Conservation (phyloP, 2,329 filamentous ascomycete species). For the Fusarium zealandicum region DNA sequence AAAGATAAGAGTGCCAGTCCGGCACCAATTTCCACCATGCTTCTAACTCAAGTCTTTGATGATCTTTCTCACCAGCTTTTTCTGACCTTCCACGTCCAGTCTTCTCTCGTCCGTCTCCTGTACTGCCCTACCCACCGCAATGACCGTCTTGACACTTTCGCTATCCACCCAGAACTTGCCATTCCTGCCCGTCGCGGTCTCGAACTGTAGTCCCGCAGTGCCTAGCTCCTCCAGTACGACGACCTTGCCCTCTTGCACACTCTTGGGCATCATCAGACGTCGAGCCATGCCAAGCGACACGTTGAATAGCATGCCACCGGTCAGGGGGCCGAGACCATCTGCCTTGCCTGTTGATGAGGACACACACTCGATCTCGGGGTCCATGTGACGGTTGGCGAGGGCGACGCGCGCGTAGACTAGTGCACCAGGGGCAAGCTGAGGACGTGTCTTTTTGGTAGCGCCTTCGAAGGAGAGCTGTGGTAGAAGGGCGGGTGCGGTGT, state of each 20-base stretch:
- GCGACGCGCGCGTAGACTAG: conserved; percentile 89
- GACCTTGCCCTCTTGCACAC: conserved; percentile 68
- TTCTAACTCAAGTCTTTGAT: conserved; percentile 64
- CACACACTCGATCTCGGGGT: conserved; percentile 90
- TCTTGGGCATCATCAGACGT: conserved; percentile 72
- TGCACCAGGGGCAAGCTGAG: conserved; percentile 75
- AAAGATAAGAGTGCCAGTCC: conserved; percentile 26
- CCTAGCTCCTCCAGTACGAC: conserved; percentile 82
- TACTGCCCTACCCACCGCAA: conserved; percentile 81
- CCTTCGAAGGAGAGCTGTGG: conserved; percentile 92
- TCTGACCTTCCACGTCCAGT: conserved; percentile 71
- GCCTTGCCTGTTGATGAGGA: conserved; percentile 85
- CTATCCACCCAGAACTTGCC: conserved; percentile 92
- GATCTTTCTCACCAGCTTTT: conserved; percentile 71
- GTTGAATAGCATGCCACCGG: conserved; percentile 84
- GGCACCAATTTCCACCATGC: conserved; percentile 17
- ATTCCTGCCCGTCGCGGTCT: conserved; percentile 92
- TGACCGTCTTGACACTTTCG: conserved; percentile 72
- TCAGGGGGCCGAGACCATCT: conserved; percentile 84
- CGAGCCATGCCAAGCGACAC: conserved; percentile 84
- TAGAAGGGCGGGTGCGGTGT: conserved; percentile 71
- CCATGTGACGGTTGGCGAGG: conserved; percentile 80
- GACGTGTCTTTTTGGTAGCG: conserved; percentile 90
- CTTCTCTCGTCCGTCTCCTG: conserved; percentile 76
- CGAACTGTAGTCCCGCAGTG: conserved; percentile 79